Base-by-base conservation (phyloP, 139 green algal species). In the Chlorella sp. region DNA sequence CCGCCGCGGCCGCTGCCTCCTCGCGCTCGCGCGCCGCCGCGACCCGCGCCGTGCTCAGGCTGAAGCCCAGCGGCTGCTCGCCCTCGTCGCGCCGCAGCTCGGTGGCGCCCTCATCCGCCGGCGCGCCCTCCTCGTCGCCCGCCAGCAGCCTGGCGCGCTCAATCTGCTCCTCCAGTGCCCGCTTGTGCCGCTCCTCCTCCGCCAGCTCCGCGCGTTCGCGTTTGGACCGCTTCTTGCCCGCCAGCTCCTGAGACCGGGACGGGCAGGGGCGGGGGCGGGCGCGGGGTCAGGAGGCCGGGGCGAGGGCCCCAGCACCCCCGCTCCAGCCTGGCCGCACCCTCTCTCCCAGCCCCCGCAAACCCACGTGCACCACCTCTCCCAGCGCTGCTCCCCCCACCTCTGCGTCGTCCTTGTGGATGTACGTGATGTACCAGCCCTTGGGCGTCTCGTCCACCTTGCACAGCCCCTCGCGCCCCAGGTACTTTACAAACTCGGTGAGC, bases 401-500 rank as follows among this genome's bases (percentile, higher is more conserved):
- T 33, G 67, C 61, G 1, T 81, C 74, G 68, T 91, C 87, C 11
- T 63, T 56, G 75, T 90, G 77, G 6, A 84, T 74, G 38, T 88
- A 60, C 27, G 74, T 77, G 80, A 97, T 95, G 83, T 90, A 98
- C 93, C 93, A 98, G n/a, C 96, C 96, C 79, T 97, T 97, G 17
- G 87, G 81, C 29, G 92, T 98, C 58, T 98, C 91, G 7, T 99
- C 95, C 74, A 99, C 94, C 65, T 94, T 94, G 87, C 93, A 97
- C 63, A 90, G 81, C 27, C 92, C 92, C 82, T 85, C 71, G 29
- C 73, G 77, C 17, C 82, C 81, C 59, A 97, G 83, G 76, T 95
- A 87, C 79, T 95, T 89, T 8, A 97, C 86, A 73, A 96, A 97
- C 41, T 95, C 93, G 21, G 90, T 95, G 38, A 97, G 83, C n/a